Percentiles rank a stretch among this genome's conserved stretches.
These are phyloP conservation scores for Ophiosphaerella narmari DNA, from an alignment of 2,329 filamentous ascomycete species.

Conservation along the genomic window DNA sequence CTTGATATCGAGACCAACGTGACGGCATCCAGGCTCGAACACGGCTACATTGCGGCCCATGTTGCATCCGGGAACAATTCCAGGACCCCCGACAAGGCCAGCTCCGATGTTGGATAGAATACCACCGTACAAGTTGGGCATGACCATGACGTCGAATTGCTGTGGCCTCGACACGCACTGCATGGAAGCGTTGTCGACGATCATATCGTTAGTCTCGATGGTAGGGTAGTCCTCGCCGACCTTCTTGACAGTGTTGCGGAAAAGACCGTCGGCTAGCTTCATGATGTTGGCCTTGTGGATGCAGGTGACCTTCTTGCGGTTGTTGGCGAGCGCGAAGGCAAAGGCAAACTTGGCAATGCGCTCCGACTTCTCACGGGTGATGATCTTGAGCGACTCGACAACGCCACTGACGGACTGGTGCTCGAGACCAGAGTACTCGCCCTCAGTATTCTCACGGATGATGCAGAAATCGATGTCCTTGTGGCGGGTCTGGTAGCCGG, in stretches of 20 bases:
- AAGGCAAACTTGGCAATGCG: constrained; percentile 99
- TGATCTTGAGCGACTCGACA: constrained; percentile 99
- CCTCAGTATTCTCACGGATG: constrained; percentile 99
- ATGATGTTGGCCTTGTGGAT: constrained; percentile 99
- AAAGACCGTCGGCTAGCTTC: constrained; percentile 98
- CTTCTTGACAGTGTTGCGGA: constrained; percentile 95
- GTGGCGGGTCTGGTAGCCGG: constrained; percentile 96
- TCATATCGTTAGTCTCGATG: constrained; percentile 98
- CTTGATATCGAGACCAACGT: constrained; percentile 99
- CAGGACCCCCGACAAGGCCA: constrained; percentile 93
- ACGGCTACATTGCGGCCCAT: constrained; percentile 98
- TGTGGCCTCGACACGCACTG: constrained; percentile 95
- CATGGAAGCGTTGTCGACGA: constrained; percentile 99
- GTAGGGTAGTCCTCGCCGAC: constrained; percentile 94
- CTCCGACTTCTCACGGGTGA: constrained; percentile 98
- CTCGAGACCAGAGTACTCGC: constrained; percentile 98
- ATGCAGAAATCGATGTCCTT: constrained; percentile 98
- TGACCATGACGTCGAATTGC: constrained; percentile 99
- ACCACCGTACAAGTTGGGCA: constrained; percentile 98
- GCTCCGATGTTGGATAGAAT: constrained; percentile 99
- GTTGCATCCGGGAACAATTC: constrained; percentile 98
- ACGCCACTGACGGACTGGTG: constrained; percentile 96
- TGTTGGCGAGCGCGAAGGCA: constrained; percentile 96
- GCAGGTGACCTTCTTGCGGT: constrained; percentile 98
- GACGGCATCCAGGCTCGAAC: constrained; percentile 98